These are phyloP conservation scores for Lasiodiplodia hormozganensis DNA, from an alignment of 2,329 filamentous ascomycete species.

Conservation along the genomic window DNA sequence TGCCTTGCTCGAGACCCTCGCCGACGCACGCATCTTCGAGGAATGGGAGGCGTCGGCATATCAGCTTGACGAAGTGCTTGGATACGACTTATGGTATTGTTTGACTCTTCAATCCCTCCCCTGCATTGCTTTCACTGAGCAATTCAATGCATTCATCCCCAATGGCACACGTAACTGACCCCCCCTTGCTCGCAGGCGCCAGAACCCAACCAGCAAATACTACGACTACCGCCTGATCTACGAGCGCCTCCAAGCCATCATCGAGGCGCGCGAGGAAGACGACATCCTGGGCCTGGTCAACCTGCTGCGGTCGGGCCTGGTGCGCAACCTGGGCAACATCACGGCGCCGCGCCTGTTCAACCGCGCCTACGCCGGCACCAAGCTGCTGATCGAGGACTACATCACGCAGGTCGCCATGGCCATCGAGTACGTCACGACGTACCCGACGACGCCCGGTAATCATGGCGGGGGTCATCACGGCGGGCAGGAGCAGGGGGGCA, in stretches of 20 bases:
- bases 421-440: conserved; percentile 74
- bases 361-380: conserved; percentile 85
- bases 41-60: conserved; percentile 88
- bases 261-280: conserved; percentile 70
- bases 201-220: conserved; percentile 78
- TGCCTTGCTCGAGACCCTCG: conserved; percentile 70
- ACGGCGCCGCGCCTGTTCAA: conserved; percentile 83
- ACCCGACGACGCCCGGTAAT: conserved; percentile 64
- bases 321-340: conserved; percentile 92
- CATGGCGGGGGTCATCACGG: conserved; percentile 37
- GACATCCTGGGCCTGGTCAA: conserved; percentile 80
- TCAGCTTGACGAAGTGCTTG: conserved; percentile 81
- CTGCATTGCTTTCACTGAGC: too few species aligned
- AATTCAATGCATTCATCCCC: too few species aligned
- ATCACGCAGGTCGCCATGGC: conserved; percentile 83
- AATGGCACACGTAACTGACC: too few species aligned
- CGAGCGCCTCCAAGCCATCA: conserved; percentile 74
- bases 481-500: conserved; percentile 51
- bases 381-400: conserved; percentile 90
- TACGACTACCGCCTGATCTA: conserved; percentile 89
- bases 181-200: conserved; percentile 64
- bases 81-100: conserved; percentile 77
- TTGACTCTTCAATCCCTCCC: not conserved
- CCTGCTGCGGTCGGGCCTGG: conserved; percentile 75
- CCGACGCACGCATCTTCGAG: conserved; percentile 74